Evolutionary conservation across 2,329 filamentous ascomycete genomes (phyloP).

Genomic region (Rhytidhysteron rufulum): DNA sequence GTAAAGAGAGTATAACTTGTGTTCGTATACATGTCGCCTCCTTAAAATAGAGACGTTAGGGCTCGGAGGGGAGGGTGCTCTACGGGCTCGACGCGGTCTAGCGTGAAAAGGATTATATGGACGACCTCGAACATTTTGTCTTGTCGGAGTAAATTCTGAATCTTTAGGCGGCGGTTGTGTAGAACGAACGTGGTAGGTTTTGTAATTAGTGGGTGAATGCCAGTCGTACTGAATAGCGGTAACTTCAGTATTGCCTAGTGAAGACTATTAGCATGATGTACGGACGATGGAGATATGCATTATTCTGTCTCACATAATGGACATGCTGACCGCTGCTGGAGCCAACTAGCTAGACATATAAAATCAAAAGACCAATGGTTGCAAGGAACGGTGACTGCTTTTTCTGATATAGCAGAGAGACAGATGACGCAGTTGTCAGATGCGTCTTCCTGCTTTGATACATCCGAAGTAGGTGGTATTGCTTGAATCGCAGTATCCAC

Average conservation of each 20-base stretch:
- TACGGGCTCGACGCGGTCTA: constrained; percentile 3
- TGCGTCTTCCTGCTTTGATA: constrained; percentile 10
- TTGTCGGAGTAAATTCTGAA: background rate
- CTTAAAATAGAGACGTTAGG: constrained; percentile 49
- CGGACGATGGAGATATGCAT: background rate
- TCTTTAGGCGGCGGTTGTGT: constrained; percentile 12
- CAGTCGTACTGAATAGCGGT: constrained; percentile 64
- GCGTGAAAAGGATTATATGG: constrained; percentile 8
- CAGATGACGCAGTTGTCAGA: constrained; percentile 72
- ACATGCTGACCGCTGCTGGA: constrained; percentile 67
- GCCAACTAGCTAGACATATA: constrained; percentile 77
- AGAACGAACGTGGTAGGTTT: constrained; percentile 54
- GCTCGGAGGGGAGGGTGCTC: constrained; percentile 14
- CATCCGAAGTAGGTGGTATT: background rate
- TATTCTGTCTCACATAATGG: constrained; percentile 67
- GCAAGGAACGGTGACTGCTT: constrained; percentile 71
- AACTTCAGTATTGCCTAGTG: constrained; percentile 49
- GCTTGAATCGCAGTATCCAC: background rate
- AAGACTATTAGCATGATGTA: background rate
- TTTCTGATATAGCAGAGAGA: constrained; percentile 69
- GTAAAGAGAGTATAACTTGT: constrained; percentile 71
- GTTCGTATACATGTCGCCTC: constrained; percentile 69
- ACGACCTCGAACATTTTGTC: constrained; percentile 11
- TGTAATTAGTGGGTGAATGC: constrained; percentile 49
- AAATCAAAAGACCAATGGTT: constrained; percentile 81